Conservation (phyloP, 805 yeast genomes). For the Monosporozyma solicola region DNA sequence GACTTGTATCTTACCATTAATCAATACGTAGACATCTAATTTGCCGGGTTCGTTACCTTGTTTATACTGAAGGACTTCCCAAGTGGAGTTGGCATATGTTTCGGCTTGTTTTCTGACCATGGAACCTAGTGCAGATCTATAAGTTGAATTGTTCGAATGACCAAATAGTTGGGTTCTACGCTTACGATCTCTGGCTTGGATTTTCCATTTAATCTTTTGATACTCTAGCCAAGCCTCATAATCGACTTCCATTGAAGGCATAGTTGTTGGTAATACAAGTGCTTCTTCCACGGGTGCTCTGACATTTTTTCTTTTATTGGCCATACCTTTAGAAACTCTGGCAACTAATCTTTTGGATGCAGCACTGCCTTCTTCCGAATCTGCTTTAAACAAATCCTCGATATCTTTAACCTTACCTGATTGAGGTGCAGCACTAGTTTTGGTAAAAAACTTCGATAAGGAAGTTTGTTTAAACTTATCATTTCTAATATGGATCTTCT, state of each 20-base stretch:
- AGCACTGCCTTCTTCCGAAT: constrained; percentile 15
- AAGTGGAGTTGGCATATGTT: constrained; percentile 60
- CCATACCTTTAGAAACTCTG: constrained; percentile 31
- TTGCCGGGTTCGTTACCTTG: constrained; percentile 59
- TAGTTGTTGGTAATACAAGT: constrained; percentile 34
- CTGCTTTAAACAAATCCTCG: constrained; percentile 52
- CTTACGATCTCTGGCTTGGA: constrained; percentile 61
- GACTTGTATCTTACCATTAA: constrained; percentile 65
- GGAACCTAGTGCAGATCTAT: constrained; percentile 54
- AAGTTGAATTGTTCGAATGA: constrained; percentile 40
- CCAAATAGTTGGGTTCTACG: constrained; percentile 80
- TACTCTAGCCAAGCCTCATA: constrained; percentile 60
- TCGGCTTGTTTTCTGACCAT: constrained; percentile 75
- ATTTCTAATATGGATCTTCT: constrained; percentile 47
- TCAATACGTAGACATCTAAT: constrained; percentile 58
- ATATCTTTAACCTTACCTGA: constrained; percentile 49
- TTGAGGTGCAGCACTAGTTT: constrained; percentile 35
- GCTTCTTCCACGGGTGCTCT: constrained; percentile 39
- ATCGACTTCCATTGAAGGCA: constrained; percentile 57
- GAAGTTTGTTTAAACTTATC: constrained; percentile 68
- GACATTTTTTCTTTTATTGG: constrained; percentile 24
- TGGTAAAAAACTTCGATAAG: constrained; percentile 47
- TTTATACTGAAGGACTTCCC: constrained; percentile 79
- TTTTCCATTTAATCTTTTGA: constrained; percentile 82
- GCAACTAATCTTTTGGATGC: constrained; percentile 25